These are phyloP conservation scores for Orbilia oligospora DNA, from an alignment of 2,329 filamentous ascomycete genomes.

Conservation along the genomic window DNA sequence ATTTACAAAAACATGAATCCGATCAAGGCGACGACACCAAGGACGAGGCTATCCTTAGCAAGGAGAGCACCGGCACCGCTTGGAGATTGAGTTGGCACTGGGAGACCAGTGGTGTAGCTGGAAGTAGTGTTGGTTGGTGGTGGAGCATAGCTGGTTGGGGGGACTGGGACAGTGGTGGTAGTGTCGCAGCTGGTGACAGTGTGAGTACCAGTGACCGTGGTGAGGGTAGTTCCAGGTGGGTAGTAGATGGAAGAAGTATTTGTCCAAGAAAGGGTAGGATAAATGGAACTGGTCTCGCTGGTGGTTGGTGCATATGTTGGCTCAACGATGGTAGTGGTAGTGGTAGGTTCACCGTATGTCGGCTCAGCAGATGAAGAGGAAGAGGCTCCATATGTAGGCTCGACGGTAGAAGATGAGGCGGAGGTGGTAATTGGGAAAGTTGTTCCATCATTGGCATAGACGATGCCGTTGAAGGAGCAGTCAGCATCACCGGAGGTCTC, in stretches of 20 bases:
- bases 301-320: constrained; percentile 66
- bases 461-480: constrained; percentile 69
- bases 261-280: constrained; percentile 29
- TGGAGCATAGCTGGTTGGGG: constrained; percentile 44
- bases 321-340: constrained; percentile 67
- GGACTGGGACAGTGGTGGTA: constrained; percentile 60
- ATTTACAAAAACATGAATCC: constrained; percentile 58
- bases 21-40: constrained; percentile 49
- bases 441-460: constrained; percentile 24
- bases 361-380: not conserved
- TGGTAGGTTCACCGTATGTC: not conserved
- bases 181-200: constrained; percentile 49
- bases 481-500: constrained; percentile 68
- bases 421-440: constrained; percentile 47
- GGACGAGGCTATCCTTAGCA: constrained; percentile 41
- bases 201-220: constrained; percentile 41
- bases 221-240: constrained; percentile 10
- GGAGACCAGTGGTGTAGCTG: constrained; percentile 45
- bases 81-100: constrained; percentile 49
- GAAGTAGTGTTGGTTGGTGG: constrained; percentile 30
- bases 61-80: constrained; percentile 47
- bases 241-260: constrained; percentile 32
- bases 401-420: constrained; percentile 25
- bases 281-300: constrained; percentile 47
- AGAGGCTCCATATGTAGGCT: constrained; percentile 31